Evolutionary conservation across 495 filamentous ascomycete genomes (phyloP), one percentile per base, ranked within the genome.

Genomic region (Penicillium antarcticum): DNA sequence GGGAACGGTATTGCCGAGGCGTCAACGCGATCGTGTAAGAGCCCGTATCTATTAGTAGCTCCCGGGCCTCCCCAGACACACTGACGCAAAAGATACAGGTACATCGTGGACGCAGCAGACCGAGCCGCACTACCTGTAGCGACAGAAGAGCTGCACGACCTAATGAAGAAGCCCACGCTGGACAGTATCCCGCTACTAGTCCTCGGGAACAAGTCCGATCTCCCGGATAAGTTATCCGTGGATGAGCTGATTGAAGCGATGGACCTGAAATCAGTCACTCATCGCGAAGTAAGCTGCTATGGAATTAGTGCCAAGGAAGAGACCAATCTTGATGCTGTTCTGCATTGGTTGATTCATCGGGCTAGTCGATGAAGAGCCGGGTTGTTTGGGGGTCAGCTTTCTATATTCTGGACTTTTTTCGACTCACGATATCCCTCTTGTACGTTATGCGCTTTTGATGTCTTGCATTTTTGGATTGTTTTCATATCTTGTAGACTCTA

Each of bases 281-380:
- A 88, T 62, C 89, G 94, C 26, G 94, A 98, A 70, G 92, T 98
- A 58, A 95, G 90, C 78, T 98, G 94, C 75, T 98, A 97, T 69
- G 92, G 94, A 45, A 97, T 98, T 72, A 96, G 91, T 61, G 94
- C 92, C 33, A 96, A 96, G 66, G 92, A 98, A 66, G 94, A 98
- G 73, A 97, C 92, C 29, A 98, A 98, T 70, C 81, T 98, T 56
- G 94, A 98, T 68, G 94, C 92, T 5, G 94, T 98, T 33, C 70
- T 98, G 62, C 89, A 96, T 64, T 98, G 95, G 92, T 74, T 98
- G 67, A 91, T 98, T 70, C 92, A 90, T 43, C 85, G 87, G 49
- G 83, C 92, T 51, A 88, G 82, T 69, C 62, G 70, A 55, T 73
- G 45, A 67, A 14, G 6, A 19, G 4, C 10, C 5, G 24, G 26